These are phyloP conservation scores for Austroboletus rostrupii DNA, from an alignment of 1,284 basidiomycete species.

Conservation along the genomic window DNA sequence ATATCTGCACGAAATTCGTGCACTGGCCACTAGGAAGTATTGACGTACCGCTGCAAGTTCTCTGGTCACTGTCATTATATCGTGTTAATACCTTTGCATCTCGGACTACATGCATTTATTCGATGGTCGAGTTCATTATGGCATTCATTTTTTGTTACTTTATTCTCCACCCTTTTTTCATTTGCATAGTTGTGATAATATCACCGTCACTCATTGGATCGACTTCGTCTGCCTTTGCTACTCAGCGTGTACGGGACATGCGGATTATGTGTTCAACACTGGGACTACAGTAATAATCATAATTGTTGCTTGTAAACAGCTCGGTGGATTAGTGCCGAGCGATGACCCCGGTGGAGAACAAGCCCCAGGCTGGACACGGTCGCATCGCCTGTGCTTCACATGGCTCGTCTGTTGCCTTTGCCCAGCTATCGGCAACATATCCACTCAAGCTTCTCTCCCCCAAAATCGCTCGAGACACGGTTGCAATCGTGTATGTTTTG, in stretches of 20 bases:
- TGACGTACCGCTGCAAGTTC: conserved; percentile 31
- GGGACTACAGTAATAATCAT: conserved; percentile 25
- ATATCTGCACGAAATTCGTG: conserved; percentile 73
- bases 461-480: conserved; percentile 39
- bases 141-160: conserved; percentile 27
- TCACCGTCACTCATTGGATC: conserved; percentile 22
- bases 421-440: conserved; percentile 78
- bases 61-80: conserved; percentile 1
- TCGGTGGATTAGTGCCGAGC: too few relatives aligned
- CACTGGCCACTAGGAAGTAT: conserved; percentile 75
- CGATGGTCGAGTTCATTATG: conserved; percentile 17
- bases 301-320: conserved; percentile 10
- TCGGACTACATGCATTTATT: conserved; percentile 20
- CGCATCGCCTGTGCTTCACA: conserved; percentile 50
- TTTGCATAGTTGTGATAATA: conserved; percentile 18
- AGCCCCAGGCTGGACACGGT: conserved; percentile 48
- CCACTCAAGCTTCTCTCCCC: conserved; percentile 90
- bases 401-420: conserved; percentile 60
- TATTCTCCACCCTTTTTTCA: conserved; percentile 13
- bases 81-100: conserved; percentile 14
- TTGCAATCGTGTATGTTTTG: conserved; percentile 78
- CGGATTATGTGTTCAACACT: conserved; percentile 32
- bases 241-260: conserved; percentile 33
- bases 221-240: conserved; percentile 16
- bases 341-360: conserved; percentile 9